Conservation (phyloP, 2,329 filamentous ascomycete genomes). For the Pestalotiopsis fici region DNA sequence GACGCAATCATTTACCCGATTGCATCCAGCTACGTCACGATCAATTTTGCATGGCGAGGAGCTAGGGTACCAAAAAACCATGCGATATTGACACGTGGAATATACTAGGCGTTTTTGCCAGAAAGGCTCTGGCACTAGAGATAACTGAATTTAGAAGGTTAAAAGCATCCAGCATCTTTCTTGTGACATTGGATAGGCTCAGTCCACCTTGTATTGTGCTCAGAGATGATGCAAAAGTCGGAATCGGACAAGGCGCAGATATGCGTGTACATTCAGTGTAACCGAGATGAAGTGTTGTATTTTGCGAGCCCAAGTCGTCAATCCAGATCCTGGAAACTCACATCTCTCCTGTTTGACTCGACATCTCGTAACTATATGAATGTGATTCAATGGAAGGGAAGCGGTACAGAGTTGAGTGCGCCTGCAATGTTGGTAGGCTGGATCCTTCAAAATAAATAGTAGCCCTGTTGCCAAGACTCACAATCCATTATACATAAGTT, state of each 20-base stretch:
- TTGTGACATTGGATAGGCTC: background rate
- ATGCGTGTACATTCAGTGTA: background rate
- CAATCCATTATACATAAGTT: too few species aligned
- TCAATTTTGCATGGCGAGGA: slow-evolving; percentile 12
- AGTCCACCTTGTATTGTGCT: background rate
- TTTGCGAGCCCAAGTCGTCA: background rate
- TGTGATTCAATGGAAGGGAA: too few species aligned
- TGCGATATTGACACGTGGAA: background rate
- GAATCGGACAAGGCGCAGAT: background rate
- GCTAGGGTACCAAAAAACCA: slow-evolving; percentile 9
- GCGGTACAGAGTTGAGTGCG: too few species aligned
- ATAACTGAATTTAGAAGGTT: slow-evolving; percentile 4
- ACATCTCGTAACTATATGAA: too few species aligned
- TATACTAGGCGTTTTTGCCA: slow-evolving; percentile 12
- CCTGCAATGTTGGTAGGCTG: too few species aligned
- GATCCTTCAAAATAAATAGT: too few species aligned
- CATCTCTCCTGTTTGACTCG: too few species aligned
- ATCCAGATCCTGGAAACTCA: too few species aligned
- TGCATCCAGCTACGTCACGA: background rate
- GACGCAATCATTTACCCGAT: background rate
- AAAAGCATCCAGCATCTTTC: background rate
- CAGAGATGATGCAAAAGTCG: background rate
- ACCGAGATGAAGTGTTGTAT: background rate
- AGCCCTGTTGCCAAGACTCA: too few species aligned
- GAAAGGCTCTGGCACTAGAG: background rate